Evolutionary conservation across 2,329 filamentous ascomycete species (phyloP).

Genomic region (Diplodia sapinea): DNA sequence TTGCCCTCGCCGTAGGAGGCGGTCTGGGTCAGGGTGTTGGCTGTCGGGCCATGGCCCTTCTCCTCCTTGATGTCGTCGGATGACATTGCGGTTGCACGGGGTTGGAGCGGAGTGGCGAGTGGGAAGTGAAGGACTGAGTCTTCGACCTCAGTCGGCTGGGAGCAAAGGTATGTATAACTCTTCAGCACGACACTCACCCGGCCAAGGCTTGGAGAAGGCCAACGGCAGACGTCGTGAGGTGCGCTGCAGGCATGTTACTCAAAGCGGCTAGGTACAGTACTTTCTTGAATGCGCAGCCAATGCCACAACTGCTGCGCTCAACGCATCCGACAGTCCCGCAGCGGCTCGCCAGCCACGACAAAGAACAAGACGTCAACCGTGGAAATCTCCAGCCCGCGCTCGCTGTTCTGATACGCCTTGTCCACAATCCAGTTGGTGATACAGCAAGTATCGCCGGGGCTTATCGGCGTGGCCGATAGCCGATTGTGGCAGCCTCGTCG

Average conservation of each 20-base stretch:
- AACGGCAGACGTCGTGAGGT: background rate
- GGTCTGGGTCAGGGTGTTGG: background rate
- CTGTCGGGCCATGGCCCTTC: conserved; percentile 11
- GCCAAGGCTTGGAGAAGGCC: conserved; percentile 2
- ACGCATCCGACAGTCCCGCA: background rate
- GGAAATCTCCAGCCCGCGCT: background rate
- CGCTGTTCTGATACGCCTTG: conserved; percentile 8
- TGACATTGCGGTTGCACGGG: conserved; percentile 5
- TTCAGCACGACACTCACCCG: background rate
- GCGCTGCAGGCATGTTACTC: conserved; percentile 11
- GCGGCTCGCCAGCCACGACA: background rate
- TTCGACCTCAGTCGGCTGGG: background rate
- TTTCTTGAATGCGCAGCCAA: background rate
- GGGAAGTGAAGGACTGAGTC: background rate
- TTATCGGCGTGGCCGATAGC: conserved; percentile 12
- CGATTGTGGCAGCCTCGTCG: background rate
- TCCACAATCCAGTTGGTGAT: background rate
- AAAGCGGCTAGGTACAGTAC: conserved; percentile 1
- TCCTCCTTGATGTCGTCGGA: conserved; percentile 25
- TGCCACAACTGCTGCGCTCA: background rate
- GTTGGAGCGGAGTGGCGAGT: too few relatives aligned
- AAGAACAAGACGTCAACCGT: background rate
- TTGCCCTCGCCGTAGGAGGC: conserved; percentile 18
- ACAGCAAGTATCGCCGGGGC: background rate
- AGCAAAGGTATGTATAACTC: conserved; percentile 16